These are phyloP conservation scores for Artemisia tridentata DNA, from an alignment of 129 eudicot genomes.

Conservation along the genomic window DNA sequence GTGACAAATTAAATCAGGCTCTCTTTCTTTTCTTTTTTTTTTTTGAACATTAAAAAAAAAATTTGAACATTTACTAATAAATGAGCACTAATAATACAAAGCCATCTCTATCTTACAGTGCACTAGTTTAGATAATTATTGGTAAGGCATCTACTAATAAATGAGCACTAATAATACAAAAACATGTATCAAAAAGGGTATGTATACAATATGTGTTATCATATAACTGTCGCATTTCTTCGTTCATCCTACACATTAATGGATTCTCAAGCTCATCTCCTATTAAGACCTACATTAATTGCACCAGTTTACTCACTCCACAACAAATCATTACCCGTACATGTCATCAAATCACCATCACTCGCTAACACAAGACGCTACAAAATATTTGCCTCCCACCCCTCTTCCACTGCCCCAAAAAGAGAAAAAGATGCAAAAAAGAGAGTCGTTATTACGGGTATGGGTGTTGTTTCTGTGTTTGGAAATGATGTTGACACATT, in stretches of 20 bases:
- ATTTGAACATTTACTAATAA: too few species aligned
- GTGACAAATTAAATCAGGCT: too few species aligned
- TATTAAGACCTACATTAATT: neutral
- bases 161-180: too few species aligned
- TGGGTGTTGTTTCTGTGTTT: slow-evolving; percentile 3
- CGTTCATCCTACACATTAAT: neutral
- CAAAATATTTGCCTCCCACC: neutral
- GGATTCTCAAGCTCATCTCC: neutral
- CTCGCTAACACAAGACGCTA: neutral
- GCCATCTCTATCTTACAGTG: too few species aligned
- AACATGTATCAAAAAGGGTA: too few species aligned
- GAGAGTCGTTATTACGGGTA: neutral
- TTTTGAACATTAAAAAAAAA: too few species aligned
- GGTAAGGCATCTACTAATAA: too few species aligned
- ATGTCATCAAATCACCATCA: neutral
- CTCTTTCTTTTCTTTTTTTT: too few species aligned
- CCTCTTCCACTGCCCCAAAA: neutral
- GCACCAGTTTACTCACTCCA: neutral
- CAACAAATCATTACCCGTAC: neutral
- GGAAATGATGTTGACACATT: neutral
- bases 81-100: too few species aligned
- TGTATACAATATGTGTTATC: neutral
- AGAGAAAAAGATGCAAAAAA: slow-evolving; percentile 4
- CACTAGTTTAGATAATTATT: too few species aligned
- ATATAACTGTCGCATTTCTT: neutral